A percentile compares a stretch with the other conserved stretches of the same genome.
Evolutionary conservation across 2,329 filamentous ascomycete species (phyloP).

Genomic region (Mycosphaerella arachidis): DNA sequence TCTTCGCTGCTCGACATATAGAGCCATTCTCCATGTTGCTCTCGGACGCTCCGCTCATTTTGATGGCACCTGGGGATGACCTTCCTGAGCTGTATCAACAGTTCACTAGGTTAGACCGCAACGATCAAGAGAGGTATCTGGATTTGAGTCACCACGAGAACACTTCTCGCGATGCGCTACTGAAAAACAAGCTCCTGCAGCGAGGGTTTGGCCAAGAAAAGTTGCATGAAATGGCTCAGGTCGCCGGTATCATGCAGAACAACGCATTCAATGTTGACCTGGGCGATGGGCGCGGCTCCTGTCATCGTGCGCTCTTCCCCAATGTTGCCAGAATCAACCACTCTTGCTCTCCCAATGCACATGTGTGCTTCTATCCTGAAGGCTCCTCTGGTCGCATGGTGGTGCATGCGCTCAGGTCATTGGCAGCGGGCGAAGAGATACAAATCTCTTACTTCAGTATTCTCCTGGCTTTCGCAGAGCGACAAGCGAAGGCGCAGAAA

Average conservation of each 20-base stretch:
- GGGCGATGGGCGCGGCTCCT: constrained; percentile 12
- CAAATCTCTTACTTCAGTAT: constrained; percentile 24
- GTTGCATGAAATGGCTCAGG: constrained; percentile 14
- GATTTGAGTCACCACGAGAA: constrained; percentile 12
- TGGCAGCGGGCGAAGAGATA: constrained; percentile 19
- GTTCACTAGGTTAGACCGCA: constrained; percentile 11
- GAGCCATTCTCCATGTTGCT: constrained; percentile 16
- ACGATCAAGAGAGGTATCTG: constrained; percentile 13
- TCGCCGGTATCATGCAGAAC: constrained; percentile 24
- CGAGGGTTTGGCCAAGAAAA: constrained; percentile 11
- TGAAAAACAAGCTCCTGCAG: constrained; percentile 18
- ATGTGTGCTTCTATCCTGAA: constrained; percentile 21
- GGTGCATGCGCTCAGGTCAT: constrained; percentile 15
- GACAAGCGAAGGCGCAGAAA: constrained; percentile 17
- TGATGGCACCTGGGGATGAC: constrained; percentile 23
- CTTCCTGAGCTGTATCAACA: constrained; percentile 21
- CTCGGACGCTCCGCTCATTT: constrained; percentile 14
- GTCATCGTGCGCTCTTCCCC: constrained; percentile 21
- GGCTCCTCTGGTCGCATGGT: constrained; percentile 14
- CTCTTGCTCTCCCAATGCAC: constrained; percentile 23
- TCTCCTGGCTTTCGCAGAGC: constrained; percentile 15
- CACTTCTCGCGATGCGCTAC: constrained; percentile 13
- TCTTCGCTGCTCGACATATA: constrained; percentile 16
- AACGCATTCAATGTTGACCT: constrained; percentile 26
- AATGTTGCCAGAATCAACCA: constrained; percentile 22